phyloP scores from a whole-genome alignment of 2,329 filamentous ascomycete genomes.

The Penicillium oxalicum region DNA sequence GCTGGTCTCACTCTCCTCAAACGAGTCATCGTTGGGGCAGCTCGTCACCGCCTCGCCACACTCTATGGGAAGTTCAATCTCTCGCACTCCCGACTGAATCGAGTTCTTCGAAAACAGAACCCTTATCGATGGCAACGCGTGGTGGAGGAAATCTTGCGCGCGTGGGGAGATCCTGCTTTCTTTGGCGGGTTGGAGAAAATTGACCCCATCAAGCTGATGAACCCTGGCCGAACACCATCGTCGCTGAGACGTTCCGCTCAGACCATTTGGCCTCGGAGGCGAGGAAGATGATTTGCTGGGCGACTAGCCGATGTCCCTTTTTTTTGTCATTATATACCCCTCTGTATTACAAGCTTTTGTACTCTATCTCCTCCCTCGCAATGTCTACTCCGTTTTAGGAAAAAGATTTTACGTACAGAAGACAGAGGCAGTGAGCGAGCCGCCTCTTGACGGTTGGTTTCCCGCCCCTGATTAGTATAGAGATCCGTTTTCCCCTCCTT shows the following conservation, averaged over 20 bases:
- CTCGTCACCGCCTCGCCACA: conserved; percentile 32
- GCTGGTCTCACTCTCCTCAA: conserved; percentile 31
- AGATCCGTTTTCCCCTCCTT: too few species aligned
- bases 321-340: neutral
- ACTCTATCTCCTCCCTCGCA: too few species aligned
- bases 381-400: too few species aligned
- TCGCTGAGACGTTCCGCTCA: conserved; percentile 7
- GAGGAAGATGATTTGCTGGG: neutral
- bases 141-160: conserved; percentile 28
- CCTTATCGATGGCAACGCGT: conserved; percentile 29
- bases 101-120: conserved; percentile 32
- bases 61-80: conserved; percentile 30
- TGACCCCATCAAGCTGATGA: conserved; percentile 19
- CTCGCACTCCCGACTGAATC: conserved; percentile 31
- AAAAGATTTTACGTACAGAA: too few species aligned
- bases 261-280: conserved; percentile 2
- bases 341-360: neutral
- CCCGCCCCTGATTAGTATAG: too few species aligned
- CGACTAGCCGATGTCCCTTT: neutral
- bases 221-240: conserved; percentile 15
- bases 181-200: conserved; percentile 21
- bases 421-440: too few species aligned
- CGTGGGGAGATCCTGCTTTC: conserved; percentile 30
- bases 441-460: too few species aligned
- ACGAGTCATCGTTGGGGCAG: conserved; percentile 27